Conservation (phyloP, 805 yeast genomes). For the Lipomyces starkeyi region DNA sequence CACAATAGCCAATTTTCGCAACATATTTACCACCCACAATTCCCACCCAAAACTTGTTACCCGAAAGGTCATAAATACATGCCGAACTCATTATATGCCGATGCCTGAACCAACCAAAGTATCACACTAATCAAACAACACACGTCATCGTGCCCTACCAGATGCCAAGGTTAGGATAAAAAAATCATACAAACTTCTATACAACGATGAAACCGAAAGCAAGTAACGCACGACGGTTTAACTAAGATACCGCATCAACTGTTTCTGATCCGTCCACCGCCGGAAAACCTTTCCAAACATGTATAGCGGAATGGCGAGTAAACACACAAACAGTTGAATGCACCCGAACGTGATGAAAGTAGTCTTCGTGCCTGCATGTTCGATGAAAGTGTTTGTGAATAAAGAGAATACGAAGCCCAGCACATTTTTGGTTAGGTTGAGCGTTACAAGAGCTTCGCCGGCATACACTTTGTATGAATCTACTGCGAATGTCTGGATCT, state of each 20-base stretch:
- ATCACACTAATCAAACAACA: neutral
- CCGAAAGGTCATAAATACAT: no score
- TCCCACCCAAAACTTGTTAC: no score
- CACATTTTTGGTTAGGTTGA: conserved; percentile 60
- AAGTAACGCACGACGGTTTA: neutral
- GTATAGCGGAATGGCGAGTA: conserved; percentile 58
- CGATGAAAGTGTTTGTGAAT: conserved; percentile 58
- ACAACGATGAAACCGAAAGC: no score
- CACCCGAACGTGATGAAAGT: conserved; percentile 60
- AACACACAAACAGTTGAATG: conserved; percentile 56
- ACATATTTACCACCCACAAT: neutral
- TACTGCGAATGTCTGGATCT: conserved; percentile 55
- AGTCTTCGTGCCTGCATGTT: conserved; percentile 52
- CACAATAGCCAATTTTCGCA: neutral
- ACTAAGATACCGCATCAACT: conserved; percentile 50
- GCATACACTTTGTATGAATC: conserved; percentile 65
- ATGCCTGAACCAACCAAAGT: neutral
- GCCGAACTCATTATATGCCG: neutral
- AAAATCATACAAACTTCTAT: neutral
- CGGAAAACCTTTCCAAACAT: conserved; percentile 59
- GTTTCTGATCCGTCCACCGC: conserved; percentile 58
- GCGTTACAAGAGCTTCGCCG: conserved; percentile 61
- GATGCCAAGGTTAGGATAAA: no score
- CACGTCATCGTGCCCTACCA: neutral
- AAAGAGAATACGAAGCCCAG: conserved; percentile 56